Percentiles rank a stretch among this genome's conserved stretches.
Evolutionary conservation across 192 early-diverging fungal species (phyloP).

Genomic region (Coemansia sp.): DNA sequence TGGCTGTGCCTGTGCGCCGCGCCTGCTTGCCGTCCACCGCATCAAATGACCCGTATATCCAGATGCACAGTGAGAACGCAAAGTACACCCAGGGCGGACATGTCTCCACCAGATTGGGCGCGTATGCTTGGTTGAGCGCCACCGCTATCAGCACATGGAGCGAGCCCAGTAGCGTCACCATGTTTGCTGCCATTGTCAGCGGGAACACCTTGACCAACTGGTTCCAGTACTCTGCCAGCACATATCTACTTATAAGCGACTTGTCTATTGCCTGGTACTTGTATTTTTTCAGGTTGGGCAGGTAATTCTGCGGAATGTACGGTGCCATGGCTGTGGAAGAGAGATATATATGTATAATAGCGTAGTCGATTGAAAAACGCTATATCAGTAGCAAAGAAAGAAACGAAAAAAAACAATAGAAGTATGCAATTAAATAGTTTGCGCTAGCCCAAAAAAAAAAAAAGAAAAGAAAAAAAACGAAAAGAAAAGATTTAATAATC

Average conservation of each 20-base stretch:
- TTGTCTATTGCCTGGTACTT: slow-evolving; percentile 87
- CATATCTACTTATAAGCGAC: slow-evolving; percentile 69
- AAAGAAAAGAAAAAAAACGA: neutral
- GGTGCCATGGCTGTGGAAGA: slow-evolving; percentile 32
- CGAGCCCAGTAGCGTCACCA: slow-evolving; percentile 87
- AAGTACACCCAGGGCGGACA: slow-evolving; percentile 84
- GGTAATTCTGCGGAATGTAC: slow-evolving; percentile 62
- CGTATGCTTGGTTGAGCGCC: slow-evolving; percentile 67
- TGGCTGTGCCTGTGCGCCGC: slow-evolving; percentile 78
- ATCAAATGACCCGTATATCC: slow-evolving; percentile 87
- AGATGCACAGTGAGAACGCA: slow-evolving; percentile 75
- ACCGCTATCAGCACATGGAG: slow-evolving; percentile 76
- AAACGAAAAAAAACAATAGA: neutral
- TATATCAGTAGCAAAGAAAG: neutral
- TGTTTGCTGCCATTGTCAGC: slow-evolving; percentile 83
- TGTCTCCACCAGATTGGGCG: slow-evolving; percentile 66
- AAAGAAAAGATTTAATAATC: too few relatives aligned
- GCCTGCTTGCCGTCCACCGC: slow-evolving; percentile 97
- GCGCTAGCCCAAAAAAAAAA: neutral
- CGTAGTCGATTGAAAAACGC: neutral
- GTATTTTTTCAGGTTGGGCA: slow-evolving; percentile 76
- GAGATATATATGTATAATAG: too few relatives aligned
- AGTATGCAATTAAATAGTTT: neutral
- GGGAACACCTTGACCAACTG: slow-evolving; percentile 83
- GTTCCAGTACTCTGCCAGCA: slow-evolving; percentile 86